Conservation (phyloP, 2,329 filamentous ascomycete species). For the Neofusicoccum sp. region DNA sequence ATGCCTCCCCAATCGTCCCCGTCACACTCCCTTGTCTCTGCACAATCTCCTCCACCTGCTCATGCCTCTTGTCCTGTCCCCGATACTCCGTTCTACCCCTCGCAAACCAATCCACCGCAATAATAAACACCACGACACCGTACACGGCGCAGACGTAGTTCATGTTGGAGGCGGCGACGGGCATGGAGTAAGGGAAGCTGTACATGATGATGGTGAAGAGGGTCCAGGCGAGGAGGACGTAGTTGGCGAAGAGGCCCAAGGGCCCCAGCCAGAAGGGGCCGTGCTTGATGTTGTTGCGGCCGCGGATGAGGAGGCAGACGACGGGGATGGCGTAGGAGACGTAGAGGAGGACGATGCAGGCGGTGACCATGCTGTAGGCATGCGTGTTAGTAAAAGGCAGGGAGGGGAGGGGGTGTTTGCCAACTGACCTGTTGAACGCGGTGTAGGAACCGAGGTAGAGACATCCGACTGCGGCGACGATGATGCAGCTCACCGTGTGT, state of each 20-base stretch:
- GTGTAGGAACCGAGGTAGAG: constrained; percentile 45
- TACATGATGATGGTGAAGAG: constrained; percentile 52
- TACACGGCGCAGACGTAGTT: constrained; percentile 28
- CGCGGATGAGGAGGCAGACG: constrained; percentile 44
- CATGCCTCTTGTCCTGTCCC: constrained; percentile 29
- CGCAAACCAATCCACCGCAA: constrained; percentile 30
- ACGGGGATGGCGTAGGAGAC: constrained; percentile 44
- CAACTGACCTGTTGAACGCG: constrained; percentile 41
- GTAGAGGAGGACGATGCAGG: constrained; percentile 42
- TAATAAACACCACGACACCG: constrained; percentile 29
- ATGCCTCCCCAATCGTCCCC: not conserved
- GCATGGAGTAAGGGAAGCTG: constrained; percentile 33
- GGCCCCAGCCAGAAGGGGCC: constrained; percentile 51
- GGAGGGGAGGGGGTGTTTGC: not conserved
- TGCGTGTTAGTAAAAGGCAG: not conserved
- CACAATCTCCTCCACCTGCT: constrained; percentile 24
- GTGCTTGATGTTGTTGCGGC: constrained; percentile 44
- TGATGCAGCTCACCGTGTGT: constrained; percentile 42
- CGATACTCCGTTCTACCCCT: constrained; percentile 33
- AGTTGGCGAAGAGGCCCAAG: constrained; percentile 43
- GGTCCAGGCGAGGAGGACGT: constrained; percentile 48
- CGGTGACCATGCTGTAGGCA: constrained; percentile 41
- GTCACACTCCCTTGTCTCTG: constrained; percentile 22
- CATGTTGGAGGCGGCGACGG: constrained; percentile 33
- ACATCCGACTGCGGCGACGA: constrained; percentile 47